A percentile compares a stretch with the other conserved stretches of the same genome.
Evolutionary conservation across 768 basidiomycete species (phyloP).

Genomic region (Sporobolomyces roseus): DNA sequence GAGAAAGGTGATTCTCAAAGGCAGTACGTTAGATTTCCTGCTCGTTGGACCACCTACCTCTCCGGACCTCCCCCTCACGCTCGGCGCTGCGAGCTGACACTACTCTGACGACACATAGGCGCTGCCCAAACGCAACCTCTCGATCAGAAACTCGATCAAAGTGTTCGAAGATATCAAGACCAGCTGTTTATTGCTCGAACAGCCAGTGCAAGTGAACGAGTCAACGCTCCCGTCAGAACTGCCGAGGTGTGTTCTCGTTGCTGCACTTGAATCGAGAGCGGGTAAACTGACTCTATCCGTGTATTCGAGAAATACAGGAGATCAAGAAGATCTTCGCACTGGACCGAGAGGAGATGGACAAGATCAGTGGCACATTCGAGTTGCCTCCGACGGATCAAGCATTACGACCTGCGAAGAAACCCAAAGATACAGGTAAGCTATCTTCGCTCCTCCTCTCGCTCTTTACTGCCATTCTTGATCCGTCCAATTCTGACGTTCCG

Average conservation of each 20-base stretch:
- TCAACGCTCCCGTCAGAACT: background rate
- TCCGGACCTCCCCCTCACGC: background rate
- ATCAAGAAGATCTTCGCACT: slow-evolving; percentile 1
- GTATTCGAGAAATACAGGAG: too few species aligned
- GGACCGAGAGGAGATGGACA: background rate
- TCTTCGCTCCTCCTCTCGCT: background rate
- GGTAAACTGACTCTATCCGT: too few species aligned
- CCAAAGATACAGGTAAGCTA: background rate
- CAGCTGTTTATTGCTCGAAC: slow-evolving; percentile 3
- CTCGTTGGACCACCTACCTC: too few species aligned
- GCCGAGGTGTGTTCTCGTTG: background rate
- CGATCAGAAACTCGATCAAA: slow-evolving; percentile 8
- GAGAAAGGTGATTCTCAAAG: slow-evolving; percentile 5
- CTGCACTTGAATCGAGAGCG: too few species aligned
- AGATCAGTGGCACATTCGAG: background rate
- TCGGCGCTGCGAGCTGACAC: too few species aligned
- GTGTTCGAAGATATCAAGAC: slow-evolving; percentile 11
- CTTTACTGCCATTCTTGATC: too few species aligned
- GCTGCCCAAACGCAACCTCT: slow-evolving; percentile 13
- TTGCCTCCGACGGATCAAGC: background rate
- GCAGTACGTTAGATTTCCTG: too few species aligned
- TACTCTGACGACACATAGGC: background rate
- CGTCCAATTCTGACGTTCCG: too few species aligned
- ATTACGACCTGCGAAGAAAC: background rate
- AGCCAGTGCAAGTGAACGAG: slow-evolving; percentile 4